Conservation (phyloP, 176 grass and related monocot genomes). For the Chrysopogon serrulatus region DNA sequence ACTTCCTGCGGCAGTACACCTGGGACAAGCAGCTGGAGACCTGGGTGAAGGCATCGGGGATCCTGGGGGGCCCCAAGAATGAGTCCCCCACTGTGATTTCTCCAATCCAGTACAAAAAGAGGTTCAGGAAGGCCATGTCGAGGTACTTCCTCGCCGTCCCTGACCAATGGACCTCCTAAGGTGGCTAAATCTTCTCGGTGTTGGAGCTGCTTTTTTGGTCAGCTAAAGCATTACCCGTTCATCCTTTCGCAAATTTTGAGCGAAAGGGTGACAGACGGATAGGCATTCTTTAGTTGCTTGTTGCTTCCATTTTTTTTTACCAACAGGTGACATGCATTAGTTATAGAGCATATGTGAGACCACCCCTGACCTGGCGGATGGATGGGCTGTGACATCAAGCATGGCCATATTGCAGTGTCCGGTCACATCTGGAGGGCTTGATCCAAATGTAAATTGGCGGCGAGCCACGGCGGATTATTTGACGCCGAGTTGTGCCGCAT, state of each 20-base stretch:
- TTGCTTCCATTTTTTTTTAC: conserved; percentile 2
- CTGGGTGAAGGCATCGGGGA: conserved; percentile 90
- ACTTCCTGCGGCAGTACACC: conserved; percentile 88
- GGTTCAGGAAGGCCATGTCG: conserved; percentile 96
- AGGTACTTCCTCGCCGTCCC: conserved; percentile 76
- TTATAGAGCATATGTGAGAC: conserved; percentile 16
- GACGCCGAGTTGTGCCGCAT: conserved; percentile 13
- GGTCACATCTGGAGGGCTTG: neutral
- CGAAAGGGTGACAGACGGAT: neutral
- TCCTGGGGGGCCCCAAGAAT: conserved; percentile 79
- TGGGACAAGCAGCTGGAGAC: conserved; percentile 98
- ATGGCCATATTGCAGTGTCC: conserved; percentile 22
- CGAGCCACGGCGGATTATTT: conserved; percentile 27
- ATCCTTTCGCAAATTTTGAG: conserved; percentile 2
- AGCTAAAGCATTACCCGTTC: neutral
- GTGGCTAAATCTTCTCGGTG: neutral
- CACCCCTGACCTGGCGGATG: conserved; percentile 4
- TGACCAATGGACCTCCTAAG: conserved; percentile 48
- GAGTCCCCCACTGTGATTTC: conserved; percentile 76
- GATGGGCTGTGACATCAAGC: conserved; percentile 21
- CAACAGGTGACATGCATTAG: conserved; percentile 19
- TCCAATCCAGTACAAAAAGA: conserved; percentile 79
- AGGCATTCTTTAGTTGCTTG: conserved; percentile 44
- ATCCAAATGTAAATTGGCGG: conserved; percentile 26
- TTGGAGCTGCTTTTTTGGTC: neutral